A percentile compares a stretch with the other conserved stretches of the same genome.
phyloP scores from a whole-genome alignment of 78 protist species.

The Emiliania huxleyi region DNA sequence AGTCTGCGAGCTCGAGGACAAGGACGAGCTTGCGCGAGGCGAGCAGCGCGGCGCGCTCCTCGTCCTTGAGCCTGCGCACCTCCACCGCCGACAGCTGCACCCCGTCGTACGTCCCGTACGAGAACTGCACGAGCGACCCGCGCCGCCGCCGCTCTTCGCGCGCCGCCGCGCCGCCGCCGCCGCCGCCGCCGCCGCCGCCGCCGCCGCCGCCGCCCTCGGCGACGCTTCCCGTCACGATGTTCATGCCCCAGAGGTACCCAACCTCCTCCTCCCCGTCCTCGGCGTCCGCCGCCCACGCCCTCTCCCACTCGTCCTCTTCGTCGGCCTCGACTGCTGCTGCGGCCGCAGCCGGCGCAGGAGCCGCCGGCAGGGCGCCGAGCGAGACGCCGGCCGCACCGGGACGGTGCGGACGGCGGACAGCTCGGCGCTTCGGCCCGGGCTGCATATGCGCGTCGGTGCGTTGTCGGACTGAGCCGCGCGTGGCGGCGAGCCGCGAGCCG shows the following conservation, averaged over 20 bases:
- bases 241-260: constrained; percentile 12
- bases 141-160: neutral
- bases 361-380: no score
- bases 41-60: neutral
- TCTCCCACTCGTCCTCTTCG: no score
- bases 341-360: no score
- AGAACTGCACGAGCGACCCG: neutral
- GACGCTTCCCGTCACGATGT: neutral
- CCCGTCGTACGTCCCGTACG: neutral
- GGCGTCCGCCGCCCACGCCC: no score
- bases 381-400: no score
- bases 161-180: neutral
- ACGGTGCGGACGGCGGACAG: no score
- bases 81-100: neutral
- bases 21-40: neutral
- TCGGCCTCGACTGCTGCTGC: no score
- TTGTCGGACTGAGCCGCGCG: no score
- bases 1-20: no score
- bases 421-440: no score
- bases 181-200: neutral
- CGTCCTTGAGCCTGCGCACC: neutral
- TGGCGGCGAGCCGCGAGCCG: no score
- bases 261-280: neutral
- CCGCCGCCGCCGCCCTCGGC: neutral
- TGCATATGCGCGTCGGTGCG: no score